Evolutionary conservation across 2,329 filamentous ascomycete genomes (phyloP).

Genomic region (Fonsecaea multimorphosa): DNA sequence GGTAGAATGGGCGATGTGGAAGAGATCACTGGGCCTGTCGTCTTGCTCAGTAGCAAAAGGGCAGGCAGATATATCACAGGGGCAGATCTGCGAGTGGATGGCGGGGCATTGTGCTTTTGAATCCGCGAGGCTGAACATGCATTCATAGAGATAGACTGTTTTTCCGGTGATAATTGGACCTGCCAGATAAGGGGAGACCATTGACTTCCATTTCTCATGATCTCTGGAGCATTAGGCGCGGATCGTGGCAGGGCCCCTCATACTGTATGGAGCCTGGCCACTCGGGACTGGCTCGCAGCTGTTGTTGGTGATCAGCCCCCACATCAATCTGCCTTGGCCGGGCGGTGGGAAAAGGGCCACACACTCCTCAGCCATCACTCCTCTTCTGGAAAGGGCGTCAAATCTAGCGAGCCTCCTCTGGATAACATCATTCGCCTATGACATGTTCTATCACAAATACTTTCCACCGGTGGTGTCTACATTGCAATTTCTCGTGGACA

Average conservation of each 20-base stretch:
- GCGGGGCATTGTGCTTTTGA: slow-evolving; percentile 49
- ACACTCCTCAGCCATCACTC: too few relatives aligned
- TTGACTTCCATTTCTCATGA: neutral
- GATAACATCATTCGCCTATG: too few relatives aligned
- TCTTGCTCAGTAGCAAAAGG: slow-evolving; percentile 63
- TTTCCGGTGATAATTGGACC: neutral
- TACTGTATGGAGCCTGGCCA: too few relatives aligned
- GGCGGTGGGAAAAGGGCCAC: too few relatives aligned
- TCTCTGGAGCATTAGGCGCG: too few relatives aligned
- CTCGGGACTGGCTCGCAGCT: too few relatives aligned
- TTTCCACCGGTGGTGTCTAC: neutral
- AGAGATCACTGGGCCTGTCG: slow-evolving; percentile 67
- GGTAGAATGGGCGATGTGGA: slow-evolving; percentile 69
- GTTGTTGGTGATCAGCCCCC: too few relatives aligned
- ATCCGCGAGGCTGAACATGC: neutral
- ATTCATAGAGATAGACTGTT: neutral
- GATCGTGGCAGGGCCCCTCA: too few relatives aligned
- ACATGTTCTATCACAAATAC: too few relatives aligned
- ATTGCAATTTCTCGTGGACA: neutral
- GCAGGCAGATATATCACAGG: slow-evolving; percentile 73
- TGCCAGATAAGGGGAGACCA: neutral
- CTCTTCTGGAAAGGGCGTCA: too few relatives aligned
- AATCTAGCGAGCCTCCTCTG: too few relatives aligned
- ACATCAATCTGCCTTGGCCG: too few relatives aligned
- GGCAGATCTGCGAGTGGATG: slow-evolving; percentile 69